Percentiles rank a stretch among this genome's conserved stretches.
Conservation (phyloP, 73 alveolate genomes). For the Tetrahymena thermophila region DNA sequence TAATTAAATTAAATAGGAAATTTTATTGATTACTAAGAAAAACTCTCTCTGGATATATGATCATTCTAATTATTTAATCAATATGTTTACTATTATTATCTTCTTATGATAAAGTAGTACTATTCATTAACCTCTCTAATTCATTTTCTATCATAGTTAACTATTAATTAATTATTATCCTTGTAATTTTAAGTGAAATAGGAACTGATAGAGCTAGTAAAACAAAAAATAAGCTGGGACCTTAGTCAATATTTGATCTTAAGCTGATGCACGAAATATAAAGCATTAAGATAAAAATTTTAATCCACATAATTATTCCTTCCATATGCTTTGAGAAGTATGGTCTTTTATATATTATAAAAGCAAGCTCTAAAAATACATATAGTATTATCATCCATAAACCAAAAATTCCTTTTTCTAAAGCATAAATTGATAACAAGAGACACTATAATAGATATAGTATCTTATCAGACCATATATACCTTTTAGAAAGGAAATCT, state of each 20-base stretch:
- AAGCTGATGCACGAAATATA: neutral
- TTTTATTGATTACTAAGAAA: neutral
- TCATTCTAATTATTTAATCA: neutral
- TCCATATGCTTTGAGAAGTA: neutral
- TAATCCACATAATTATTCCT: neutral
- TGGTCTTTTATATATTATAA: neutral
- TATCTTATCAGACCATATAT: neutral
- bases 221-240: neutral
- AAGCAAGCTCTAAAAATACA: neutral
- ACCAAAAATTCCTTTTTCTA: neutral
- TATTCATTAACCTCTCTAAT: neutral
- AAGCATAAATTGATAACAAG: neutral
- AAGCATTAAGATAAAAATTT: neutral
- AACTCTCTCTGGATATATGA: neutral
- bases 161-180: neutral
- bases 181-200: neutral
- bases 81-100: neutral
- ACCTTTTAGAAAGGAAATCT: neutral
- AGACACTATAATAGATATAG: neutral
- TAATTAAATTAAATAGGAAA: neutral
- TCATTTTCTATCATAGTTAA: neutral
- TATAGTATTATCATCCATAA: neutral
- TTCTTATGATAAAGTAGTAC: neutral
- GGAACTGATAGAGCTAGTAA: neutral
- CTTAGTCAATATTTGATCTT: neutral